These are phyloP conservation scores for Candida vartiovaarae DNA, from an alignment of 805 yeast species.

Conservation along the genomic window DNA sequence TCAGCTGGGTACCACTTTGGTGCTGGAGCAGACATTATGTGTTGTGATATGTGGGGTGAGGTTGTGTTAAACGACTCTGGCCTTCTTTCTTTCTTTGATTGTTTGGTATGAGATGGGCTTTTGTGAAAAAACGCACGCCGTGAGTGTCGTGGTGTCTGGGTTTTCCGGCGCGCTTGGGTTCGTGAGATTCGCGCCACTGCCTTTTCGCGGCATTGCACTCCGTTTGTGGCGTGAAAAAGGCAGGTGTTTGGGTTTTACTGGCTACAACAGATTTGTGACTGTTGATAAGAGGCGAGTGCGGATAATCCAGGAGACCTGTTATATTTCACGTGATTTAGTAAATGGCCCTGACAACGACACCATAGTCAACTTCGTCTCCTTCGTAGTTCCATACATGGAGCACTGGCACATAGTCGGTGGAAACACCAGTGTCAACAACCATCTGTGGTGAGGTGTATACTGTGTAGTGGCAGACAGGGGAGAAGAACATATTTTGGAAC, in stretches of 20 bases:
- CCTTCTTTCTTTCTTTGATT: background rate
- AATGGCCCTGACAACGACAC: constrained; percentile 18
- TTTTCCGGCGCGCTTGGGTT: no score
- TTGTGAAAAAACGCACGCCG: constrained; percentile 2
- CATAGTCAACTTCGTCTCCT: constrained; percentile 19
- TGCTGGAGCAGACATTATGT: constrained; percentile 38
- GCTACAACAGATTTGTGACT: no score
- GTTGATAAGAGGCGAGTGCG: no score
- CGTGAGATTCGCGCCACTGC: no score
- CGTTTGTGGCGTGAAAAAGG: no score
- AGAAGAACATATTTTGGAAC: constrained; percentile 5
- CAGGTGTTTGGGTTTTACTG: no score
- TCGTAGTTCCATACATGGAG: constrained; percentile 20
- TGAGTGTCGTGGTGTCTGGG: no score
- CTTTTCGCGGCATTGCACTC: no score
- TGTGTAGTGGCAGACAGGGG: constrained; percentile 14
- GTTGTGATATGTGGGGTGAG: background rate
- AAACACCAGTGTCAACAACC: background rate
- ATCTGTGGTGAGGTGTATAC: constrained; percentile 17
- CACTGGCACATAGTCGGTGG: constrained; percentile 26
- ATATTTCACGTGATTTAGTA: constrained; percentile 5
- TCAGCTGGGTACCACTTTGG: constrained; percentile 94
- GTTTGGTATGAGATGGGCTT: background rate
- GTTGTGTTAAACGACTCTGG: background rate
- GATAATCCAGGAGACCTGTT: no score